phyloP scores from a whole-genome alignment of 108 stramenopile genomes.

The Schizochytrium sp. region DNA sequence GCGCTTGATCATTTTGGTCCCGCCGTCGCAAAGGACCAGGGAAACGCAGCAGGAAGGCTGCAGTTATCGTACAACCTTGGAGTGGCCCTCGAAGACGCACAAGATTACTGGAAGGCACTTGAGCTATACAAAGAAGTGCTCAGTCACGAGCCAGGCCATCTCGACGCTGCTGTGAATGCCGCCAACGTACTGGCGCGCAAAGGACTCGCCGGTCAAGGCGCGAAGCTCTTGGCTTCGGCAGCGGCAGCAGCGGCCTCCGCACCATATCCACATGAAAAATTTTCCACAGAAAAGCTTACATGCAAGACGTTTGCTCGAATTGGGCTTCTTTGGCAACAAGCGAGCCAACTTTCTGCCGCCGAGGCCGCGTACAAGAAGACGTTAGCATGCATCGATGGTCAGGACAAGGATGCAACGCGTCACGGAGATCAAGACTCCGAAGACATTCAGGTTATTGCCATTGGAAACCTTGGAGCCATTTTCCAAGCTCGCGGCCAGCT shows the following conservation, averaged over 20 bases:
- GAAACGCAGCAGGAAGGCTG: background rate
- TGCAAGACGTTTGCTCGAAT: no score
- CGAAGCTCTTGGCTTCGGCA: background rate
- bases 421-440: background rate
- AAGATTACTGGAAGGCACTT: background rate
- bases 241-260: background rate
- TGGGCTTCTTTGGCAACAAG: no score
- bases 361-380: no score
- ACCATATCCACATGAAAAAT: no score
- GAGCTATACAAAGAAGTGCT: background rate
- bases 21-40: background rate
- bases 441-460: background rate
- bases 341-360: no score
- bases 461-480: background rate
- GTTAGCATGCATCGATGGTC: no score
- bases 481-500: background rate
- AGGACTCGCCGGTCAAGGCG: background rate
- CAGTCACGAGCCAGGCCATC: background rate
- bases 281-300: no score
- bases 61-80: background rate
- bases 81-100: background rate
- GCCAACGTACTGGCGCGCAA: background rate
- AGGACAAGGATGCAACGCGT: background rate
- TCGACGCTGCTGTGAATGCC: background rate
- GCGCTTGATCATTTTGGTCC: background rate